Percentiles rank a stretch among this genome's conserved stretches.
These are phyloP conservation scores for Prototheca stagnorum DNA, from an alignment of 163 green algal species.

Conservation along the genomic window DNA sequence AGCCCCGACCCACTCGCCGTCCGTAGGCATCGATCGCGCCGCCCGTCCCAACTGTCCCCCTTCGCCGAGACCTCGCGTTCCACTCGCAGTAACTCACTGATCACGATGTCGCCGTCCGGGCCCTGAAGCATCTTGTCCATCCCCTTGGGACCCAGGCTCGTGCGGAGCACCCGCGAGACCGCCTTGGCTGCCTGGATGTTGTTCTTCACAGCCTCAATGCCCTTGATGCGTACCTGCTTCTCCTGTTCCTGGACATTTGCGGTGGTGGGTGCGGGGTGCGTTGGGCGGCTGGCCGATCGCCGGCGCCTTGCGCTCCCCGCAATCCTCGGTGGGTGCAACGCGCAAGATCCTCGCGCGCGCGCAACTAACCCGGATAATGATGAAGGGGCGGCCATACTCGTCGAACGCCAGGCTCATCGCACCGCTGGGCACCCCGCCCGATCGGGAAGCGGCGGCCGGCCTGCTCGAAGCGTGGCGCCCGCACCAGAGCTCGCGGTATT, in stretches of 20 bases:
- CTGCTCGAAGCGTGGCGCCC: too few relatives aligned
- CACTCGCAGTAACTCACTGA: too few relatives aligned
- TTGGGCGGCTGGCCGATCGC: too few relatives aligned
- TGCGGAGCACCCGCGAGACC: slow-evolving; percentile 75
- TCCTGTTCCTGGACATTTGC: slow-evolving; percentile 86
- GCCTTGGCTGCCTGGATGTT: slow-evolving; percentile 93
- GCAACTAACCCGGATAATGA: slow-evolving; percentile 63
- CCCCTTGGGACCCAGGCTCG: slow-evolving; percentile 89
- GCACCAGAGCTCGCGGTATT: too few relatives aligned
- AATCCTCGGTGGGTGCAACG: too few relatives aligned
- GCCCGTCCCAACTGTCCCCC: too few relatives aligned
- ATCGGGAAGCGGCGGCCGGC: too few relatives aligned
- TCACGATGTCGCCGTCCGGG: slow-evolving; percentile 89
- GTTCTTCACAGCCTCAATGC: slow-evolving; percentile 83
- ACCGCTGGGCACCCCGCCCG: background rate
- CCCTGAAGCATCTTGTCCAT: slow-evolving; percentile 99
- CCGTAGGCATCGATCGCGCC: too few relatives aligned
- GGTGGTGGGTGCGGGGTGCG: too few relatives aligned
- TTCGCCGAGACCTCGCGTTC: too few relatives aligned
- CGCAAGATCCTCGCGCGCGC: background rate
- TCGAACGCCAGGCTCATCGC: slow-evolving; percentile 90
- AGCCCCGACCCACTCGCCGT: too few relatives aligned
- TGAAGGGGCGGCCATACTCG: slow-evolving; percentile 92
- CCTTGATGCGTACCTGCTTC: slow-evolving; percentile 65
- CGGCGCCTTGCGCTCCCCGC: too few relatives aligned